phyloP scores from a whole-genome alignment of 148 eudicot genomes.

The Dysphania ambrosioides region DNA sequence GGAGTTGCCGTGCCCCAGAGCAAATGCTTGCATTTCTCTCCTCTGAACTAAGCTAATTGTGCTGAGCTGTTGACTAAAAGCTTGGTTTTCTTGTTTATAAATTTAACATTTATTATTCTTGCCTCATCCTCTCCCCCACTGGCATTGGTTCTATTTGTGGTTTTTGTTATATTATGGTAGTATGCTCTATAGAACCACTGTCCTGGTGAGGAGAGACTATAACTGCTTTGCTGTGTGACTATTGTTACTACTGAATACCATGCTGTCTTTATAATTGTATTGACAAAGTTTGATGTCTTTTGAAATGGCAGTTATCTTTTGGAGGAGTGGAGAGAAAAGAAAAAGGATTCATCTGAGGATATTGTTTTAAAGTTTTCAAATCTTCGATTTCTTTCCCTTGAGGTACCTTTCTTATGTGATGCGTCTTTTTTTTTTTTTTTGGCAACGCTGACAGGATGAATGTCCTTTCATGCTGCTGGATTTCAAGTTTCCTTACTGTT shows the following conservation, averaged over 20 bases:
- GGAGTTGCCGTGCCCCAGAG: background rate
- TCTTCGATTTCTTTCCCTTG: slow-evolving; percentile 67
- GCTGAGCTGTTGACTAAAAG: background rate
- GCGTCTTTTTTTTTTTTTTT: background rate
- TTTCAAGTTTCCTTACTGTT: background rate
- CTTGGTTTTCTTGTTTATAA: background rate
- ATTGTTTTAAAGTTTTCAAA: slow-evolving; percentile 51
- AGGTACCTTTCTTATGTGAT: slow-evolving; percentile 43
- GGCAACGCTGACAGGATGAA: background rate
- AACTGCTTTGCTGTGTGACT: background rate
- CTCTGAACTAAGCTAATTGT: too few relatives aligned
- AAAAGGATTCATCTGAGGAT: slow-evolving; percentile 62
- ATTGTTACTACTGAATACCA: background rate
- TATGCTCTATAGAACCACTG: background rate
- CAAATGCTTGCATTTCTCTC: slow-evolving; percentile 2
- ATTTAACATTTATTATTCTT: background rate
- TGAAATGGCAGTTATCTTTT: slow-evolving; percentile 62
- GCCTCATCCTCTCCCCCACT: background rate
- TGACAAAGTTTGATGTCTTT: slow-evolving; percentile 18
- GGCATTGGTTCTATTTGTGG: background rate
- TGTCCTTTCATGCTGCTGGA: slow-evolving; percentile 6
- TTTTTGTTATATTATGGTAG: background rate
- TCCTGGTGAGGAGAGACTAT: background rate
- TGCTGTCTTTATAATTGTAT: background rate
- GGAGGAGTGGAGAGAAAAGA: slow-evolving; percentile 97